These are phyloP conservation scores for Diaporthe nobilis DNA, from an alignment of 2,329 filamentous ascomycete genomes.

Conservation along the genomic window DNA sequence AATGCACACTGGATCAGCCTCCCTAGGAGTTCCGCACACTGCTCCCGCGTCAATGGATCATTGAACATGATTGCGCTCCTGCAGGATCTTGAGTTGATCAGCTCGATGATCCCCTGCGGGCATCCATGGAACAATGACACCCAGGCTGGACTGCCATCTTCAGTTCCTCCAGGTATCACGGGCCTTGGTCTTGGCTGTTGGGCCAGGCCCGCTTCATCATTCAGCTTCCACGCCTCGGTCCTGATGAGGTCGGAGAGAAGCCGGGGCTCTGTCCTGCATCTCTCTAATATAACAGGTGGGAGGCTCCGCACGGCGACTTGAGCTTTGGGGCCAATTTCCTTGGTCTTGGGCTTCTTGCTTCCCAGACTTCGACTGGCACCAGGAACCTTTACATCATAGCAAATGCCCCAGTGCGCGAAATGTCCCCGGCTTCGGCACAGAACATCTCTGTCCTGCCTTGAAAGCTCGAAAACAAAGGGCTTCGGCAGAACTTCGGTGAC, in stretches of 20 bases:
- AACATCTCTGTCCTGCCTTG: constrained; percentile 70
- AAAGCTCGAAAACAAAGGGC: constrained; percentile 76
- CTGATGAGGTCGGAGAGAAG: constrained; percentile 82
- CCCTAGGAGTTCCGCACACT: constrained; percentile 72
- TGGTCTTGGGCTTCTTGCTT: constrained; percentile 3
- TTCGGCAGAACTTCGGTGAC: constrained; percentile 59
- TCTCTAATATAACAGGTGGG: constrained; percentile 80
- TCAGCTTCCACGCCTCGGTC: constrained; percentile 78
- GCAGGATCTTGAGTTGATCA: constrained; percentile 83
- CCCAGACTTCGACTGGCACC: not conserved
- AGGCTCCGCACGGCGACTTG: constrained; percentile 57
- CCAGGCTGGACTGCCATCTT: constrained; percentile 60
- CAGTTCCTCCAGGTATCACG: not conserved
- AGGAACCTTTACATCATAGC: constrained; percentile 61
- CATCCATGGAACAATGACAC: constrained; percentile 75
- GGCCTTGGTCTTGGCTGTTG: constrained; percentile 7
- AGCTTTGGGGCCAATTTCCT: constrained; percentile 42
- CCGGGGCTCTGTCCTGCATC: constrained; percentile 80
- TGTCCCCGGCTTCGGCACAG: constrained; percentile 67
- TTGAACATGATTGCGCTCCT: constrained; percentile 91
- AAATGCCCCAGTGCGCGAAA: constrained; percentile 83
- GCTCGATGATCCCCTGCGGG: constrained; percentile 81
- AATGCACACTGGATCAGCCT: constrained; percentile 75
- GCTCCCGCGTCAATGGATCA: constrained; percentile 69
- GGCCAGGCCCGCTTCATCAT: constrained; percentile 56